phyloP scores from a whole-genome alignment of 176 grass and related monocot genomes.

The Echinochloa phyllopogon region DNA sequence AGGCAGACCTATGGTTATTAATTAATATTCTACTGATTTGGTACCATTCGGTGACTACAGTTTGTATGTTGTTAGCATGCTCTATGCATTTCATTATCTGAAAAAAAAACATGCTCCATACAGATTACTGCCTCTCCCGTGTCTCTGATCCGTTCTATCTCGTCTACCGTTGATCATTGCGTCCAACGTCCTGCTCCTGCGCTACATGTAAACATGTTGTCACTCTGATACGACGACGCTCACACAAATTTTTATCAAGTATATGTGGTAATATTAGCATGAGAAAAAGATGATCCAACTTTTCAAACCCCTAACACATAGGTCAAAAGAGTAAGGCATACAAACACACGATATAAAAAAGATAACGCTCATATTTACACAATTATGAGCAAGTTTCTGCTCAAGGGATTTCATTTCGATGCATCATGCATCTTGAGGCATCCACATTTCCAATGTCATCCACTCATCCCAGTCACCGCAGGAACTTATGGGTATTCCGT shows the following conservation, averaged over 20 bases:
- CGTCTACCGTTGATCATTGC: no score
- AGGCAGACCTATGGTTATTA: no score
- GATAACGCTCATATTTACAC: not conserved
- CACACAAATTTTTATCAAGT: not conserved
- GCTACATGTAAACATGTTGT: no score
- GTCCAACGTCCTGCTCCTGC: no score
- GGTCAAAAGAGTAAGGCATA: not conserved
- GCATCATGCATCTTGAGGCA: not conserved
- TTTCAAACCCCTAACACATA: not conserved
- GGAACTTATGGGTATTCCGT: not conserved
- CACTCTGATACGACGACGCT: not conserved
- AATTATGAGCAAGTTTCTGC: not conserved
- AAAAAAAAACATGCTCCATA: no score
- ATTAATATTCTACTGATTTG: no score
- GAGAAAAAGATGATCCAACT: not conserved
- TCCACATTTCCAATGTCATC: not conserved
- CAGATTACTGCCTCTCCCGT: no score
- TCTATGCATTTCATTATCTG: no score
- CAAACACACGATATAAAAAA: not conserved
- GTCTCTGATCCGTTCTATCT: no score
- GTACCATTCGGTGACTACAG: no score
- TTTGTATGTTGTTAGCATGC: no score
- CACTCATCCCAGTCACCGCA: not conserved
- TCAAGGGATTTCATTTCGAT: not conserved
- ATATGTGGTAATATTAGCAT: not conserved